phyloP scores from a whole-genome alignment of 441 rosid genomes.

The Melastoma candidum region DNA sequence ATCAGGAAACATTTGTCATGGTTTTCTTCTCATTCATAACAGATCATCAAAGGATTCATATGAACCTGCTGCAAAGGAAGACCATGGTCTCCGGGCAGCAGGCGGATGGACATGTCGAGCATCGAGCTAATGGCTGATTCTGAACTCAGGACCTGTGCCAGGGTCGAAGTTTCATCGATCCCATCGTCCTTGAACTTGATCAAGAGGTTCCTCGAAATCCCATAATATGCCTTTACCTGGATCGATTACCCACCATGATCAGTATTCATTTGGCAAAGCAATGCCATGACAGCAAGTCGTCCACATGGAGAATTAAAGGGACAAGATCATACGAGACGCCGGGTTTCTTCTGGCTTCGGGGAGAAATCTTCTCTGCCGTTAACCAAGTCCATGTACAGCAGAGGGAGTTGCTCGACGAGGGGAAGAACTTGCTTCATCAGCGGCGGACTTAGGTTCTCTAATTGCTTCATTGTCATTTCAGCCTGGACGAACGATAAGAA shows the following conservation, averaged over 20 bases:
- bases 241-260: conserved; percentile 10
- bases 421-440: conserved; percentile 95
- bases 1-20: too few species aligned
- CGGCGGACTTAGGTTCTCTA: conserved; percentile 83
- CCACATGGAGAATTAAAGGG: neutral
- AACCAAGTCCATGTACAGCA: conserved; percentile 79
- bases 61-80: conserved; percentile 88
- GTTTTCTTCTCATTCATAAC: neutral
- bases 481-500: conserved; percentile 43
- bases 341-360: conserved; percentile 96
- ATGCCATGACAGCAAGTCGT: neutral
- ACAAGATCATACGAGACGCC: conserved; percentile 60
- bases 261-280: conserved; percentile 3
- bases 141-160: conserved; percentile 83
- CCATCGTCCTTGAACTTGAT: conserved; percentile 77
- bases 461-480: conserved; percentile 85
- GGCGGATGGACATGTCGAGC: conserved; percentile 92
- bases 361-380: conserved; percentile 90
- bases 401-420: conserved; percentile 87
- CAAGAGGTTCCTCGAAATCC: conserved; percentile 83
- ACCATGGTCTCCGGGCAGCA: conserved; percentile 84
- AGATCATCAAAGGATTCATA: conserved; percentile 13
- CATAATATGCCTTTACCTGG: conserved; percentile 88
- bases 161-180: conserved; percentile 75
- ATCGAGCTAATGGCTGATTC: conserved; percentile 84